These are phyloP conservation scores for Viola pubescens DNA, from an alignment of 441 rosid species.

Conservation along the genomic window DNA sequence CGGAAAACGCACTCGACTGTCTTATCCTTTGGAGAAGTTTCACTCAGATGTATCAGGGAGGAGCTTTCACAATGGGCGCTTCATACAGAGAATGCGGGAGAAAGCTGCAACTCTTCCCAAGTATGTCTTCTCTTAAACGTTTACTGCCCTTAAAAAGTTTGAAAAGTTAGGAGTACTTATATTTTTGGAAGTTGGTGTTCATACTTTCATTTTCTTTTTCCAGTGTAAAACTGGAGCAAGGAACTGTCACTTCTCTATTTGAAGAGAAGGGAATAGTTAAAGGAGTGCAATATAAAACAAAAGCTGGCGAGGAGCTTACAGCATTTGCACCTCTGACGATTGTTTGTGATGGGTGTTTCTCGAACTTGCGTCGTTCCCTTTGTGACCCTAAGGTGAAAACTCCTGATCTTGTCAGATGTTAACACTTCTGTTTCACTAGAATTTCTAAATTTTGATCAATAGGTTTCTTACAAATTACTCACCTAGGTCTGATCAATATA, in stretches of 20 bases:
- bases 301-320: conserved; percentile 41
- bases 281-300: conserved; percentile 71
- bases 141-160: background rate
- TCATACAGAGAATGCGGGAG: conserved; percentile 72
- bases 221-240: conserved; percentile 75
- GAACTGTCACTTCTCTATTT: conserved; percentile 70
- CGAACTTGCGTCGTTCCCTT: conserved; percentile 74
- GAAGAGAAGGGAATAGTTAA: conserved; percentile 62
- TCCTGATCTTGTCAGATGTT: conserved; percentile 5
- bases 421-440: background rate
- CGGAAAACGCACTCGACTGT: conserved; percentile 43
- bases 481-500: background rate
- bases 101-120: conserved; percentile 67
- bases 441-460: background rate
- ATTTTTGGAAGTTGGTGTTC: background rate
- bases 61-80: conserved; percentile 86
- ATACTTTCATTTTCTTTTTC: conserved; percentile 15
- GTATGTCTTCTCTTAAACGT: conserved; percentile 25
- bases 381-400: conserved; percentile 60
- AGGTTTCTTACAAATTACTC: background rate
- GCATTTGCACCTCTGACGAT: conserved; percentile 61
- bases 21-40: conserved; percentile 74
- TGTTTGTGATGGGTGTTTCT: conserved; percentile 86
- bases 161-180: background rate
- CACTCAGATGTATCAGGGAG: conserved; percentile 68